Conservation (phyloP, 345 rosid species). For the Brassica carinata region DNA sequence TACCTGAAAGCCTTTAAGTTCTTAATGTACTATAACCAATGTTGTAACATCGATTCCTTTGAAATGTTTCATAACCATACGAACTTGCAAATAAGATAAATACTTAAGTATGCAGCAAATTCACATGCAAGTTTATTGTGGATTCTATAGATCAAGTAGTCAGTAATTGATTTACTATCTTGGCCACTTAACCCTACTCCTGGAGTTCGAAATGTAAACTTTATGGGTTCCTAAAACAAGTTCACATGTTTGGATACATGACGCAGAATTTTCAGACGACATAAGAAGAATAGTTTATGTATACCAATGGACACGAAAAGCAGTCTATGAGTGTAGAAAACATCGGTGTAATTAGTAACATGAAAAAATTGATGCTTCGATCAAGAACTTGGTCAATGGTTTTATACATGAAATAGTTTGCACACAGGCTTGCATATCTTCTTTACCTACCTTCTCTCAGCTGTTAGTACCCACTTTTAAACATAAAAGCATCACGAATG, state of each 20-base stretch:
- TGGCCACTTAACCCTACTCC: not conserved
- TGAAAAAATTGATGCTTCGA: slow-evolving; percentile 20
- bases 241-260: not conserved
- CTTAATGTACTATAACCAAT: not conserved
- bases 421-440: slow-evolving; percentile 29
- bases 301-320: not conserved
- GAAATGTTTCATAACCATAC: not conserved
- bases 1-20: not conserved
- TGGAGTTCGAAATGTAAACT: not conserved
- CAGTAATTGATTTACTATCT: not conserved
- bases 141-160: not conserved
- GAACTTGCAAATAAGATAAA: not conserved
- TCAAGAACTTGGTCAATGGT: slow-evolving; percentile 5
- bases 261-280: not conserved
- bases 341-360: slow-evolving; percentile 6
- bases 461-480: slow-evolving; percentile 32
- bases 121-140: not conserved
- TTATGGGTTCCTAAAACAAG: not conserved
- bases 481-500: slow-evolving; percentile 28
- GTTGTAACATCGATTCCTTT: not conserved
- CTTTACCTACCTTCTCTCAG: slow-evolving; percentile 31
- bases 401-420: slow-evolving; percentile 42
- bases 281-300: not conserved
- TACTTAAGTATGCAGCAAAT: not conserved
- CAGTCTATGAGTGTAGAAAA: slow-evolving; percentile 7